phyloP scores from a whole-genome alignment of 1,139 yeast genomes.

The Geotrichum cucujoidarum region DNA sequence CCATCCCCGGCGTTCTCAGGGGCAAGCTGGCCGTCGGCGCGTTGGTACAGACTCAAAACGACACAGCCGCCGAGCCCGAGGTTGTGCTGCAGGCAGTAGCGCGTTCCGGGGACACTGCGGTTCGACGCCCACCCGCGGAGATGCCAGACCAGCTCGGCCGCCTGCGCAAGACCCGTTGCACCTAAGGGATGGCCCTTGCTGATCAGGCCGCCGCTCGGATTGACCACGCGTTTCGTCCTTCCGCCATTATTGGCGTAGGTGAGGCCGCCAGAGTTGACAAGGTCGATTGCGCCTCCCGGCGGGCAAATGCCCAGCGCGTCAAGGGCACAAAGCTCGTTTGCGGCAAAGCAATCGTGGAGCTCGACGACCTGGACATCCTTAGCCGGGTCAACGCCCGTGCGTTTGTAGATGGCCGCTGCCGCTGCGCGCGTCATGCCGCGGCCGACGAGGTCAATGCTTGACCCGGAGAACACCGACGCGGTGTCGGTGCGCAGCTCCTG shows the following conservation, averaged over 20 bases:
- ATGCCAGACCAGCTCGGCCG: conserved; percentile 33
- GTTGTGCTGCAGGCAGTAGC: conserved; percentile 32
- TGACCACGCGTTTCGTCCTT: conserved; percentile 30
- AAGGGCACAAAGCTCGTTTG: conserved; percentile 31
- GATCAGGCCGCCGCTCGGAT: conserved; percentile 34
- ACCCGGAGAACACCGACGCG: conserved; percentile 25
- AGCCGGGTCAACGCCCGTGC: conserved; percentile 27
- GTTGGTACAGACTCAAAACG: conserved; percentile 28
- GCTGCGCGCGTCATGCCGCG: conserved; percentile 30
- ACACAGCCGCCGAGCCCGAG: conserved; percentile 33
- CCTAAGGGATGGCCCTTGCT: conserved; percentile 35
- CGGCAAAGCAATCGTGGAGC: conserved; percentile 34
- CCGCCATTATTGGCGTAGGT: conserved; percentile 25
- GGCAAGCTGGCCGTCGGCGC: conserved; percentile 26
- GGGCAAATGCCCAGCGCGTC: conserved; percentile 31
- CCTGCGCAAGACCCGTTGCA: conserved; percentile 35
- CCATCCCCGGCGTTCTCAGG: conserved; percentile 15
- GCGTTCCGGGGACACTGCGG: conserved; percentile 28
- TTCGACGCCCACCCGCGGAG: conserved; percentile 34
- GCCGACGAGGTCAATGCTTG: conserved; percentile 31
- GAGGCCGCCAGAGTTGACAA: conserved; percentile 30
- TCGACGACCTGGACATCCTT: conserved; percentile 34
- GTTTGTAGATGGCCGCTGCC: conserved; percentile 22
- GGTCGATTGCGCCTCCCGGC: conserved; percentile 30
- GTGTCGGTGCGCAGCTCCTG: conserved; percentile 30